Evolutionary conservation across 2,329 filamentous ascomycete species (phyloP).

Genomic region (Xylaria multiplex): DNA sequence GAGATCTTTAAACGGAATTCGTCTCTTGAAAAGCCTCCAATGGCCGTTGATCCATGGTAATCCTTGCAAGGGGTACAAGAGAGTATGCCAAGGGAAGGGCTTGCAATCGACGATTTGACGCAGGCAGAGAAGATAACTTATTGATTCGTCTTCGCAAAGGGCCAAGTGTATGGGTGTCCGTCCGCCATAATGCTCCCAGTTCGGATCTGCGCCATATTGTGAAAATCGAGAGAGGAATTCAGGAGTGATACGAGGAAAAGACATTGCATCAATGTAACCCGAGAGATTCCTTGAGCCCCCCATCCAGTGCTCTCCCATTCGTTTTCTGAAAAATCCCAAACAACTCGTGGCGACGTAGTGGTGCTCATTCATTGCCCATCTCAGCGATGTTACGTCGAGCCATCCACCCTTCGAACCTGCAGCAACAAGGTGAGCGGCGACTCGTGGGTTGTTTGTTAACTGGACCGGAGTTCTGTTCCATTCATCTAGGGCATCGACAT

Average conservation of each 20-base stretch:
- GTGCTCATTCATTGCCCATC: too few relatives aligned
- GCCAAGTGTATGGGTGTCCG: not conserved
- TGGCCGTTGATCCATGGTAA: conserved; percentile 21
- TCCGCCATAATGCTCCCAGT: not conserved
- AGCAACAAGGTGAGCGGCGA: not conserved
- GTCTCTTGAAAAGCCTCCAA: conserved; percentile 24
- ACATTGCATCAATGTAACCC: not conserved
- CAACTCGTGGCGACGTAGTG: too few relatives aligned
- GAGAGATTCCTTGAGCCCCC: conserved; percentile 3
- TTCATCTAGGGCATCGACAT: not conserved
- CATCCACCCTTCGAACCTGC: conserved; percentile 12
- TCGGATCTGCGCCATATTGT: not conserved
- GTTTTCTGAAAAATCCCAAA: not conserved
- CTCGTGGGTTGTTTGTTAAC: not conserved
- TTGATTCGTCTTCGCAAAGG: not conserved
- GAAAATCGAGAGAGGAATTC: not conserved
- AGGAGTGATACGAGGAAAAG: not conserved
- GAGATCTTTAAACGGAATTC: conserved; percentile 3
- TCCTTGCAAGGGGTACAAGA: not conserved
- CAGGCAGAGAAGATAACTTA: conserved; percentile 10
- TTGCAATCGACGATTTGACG: conserved; percentile 13
- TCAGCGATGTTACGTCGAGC: conserved; percentile 13
- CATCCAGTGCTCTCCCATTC: not conserved
- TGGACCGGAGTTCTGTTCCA: conserved; percentile 13
- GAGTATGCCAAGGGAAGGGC: conserved; percentile 24